phyloP scores from a whole-genome alignment of 2,329 filamentous ascomycete genomes.

The Stemphylium vesicarium region DNA sequence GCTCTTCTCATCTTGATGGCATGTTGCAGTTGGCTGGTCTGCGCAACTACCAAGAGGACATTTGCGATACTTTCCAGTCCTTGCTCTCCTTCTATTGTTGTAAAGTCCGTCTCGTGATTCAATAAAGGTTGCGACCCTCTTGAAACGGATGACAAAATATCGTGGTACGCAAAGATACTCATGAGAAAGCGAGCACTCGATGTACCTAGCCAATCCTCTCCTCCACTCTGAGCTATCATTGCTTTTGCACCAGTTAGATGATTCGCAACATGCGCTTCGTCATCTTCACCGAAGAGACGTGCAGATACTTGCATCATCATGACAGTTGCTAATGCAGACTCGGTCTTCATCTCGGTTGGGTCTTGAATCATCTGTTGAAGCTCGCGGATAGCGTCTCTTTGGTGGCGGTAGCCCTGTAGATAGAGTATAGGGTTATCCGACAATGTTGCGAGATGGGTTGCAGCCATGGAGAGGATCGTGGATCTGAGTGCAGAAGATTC shows the following conservation, averaged over 20 bases:
- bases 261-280: constrained; percentile 35
- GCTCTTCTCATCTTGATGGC: constrained; percentile 22
- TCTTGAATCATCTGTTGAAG: constrained; percentile 36
- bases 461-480: constrained; percentile 42
- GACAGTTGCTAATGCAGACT: constrained; percentile 38
- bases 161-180: constrained; percentile 42
- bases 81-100: constrained; percentile 31
- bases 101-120: constrained; percentile 28
- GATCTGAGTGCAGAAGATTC: constrained; percentile 35
- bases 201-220: constrained; percentile 14
- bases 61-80: constrained; percentile 34
- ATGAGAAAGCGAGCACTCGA: constrained; percentile 36
- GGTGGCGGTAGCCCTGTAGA: constrained; percentile 35
- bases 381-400: constrained; percentile 34
- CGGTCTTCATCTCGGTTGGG: constrained; percentile 23
- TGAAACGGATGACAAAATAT: constrained; percentile 41
- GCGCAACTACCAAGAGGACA: constrained; percentile 34
- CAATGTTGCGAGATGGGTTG: constrained; percentile 35
- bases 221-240: constrained; percentile 32
- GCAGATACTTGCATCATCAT: constrained; percentile 45
- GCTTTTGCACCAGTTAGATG: constrained; percentile 40
- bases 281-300: constrained; percentile 36
- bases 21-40: constrained; percentile 35
- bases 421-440: constrained; percentile 27
- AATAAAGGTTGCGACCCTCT: constrained; percentile 32